These are phyloP conservation scores for Brettanomyces anomalus DNA, from an alignment of 805 yeast genomes.

Conservation along the genomic window DNA sequence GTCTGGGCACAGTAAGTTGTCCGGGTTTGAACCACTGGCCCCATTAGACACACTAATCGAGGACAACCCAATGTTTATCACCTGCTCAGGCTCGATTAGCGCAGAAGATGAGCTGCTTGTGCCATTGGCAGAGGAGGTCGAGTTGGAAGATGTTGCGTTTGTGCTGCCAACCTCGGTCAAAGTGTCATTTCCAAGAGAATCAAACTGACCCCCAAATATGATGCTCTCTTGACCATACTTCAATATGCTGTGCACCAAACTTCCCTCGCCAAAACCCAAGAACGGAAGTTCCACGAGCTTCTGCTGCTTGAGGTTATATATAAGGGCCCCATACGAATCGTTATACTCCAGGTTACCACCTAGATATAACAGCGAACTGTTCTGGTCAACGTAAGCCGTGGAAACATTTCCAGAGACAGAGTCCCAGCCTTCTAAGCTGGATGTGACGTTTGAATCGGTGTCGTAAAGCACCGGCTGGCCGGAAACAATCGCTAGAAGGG, in stretches of 20 bases:
- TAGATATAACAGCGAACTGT: slow-evolving; percentile 46
- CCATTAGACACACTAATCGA: slow-evolving; percentile 40
- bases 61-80: slow-evolving; percentile 51
- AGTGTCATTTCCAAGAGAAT: slow-evolving; percentile 43
- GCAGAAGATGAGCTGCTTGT: slow-evolving; percentile 21
- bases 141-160: slow-evolving; percentile 5
- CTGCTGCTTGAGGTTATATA: slow-evolving; percentile 44
- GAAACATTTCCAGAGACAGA: slow-evolving; percentile 31
- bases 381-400: slow-evolving; percentile 39
- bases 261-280: slow-evolving; percentile 60
- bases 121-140: slow-evolving; percentile 25
- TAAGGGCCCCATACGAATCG: slow-evolving; percentile 47
- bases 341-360: slow-evolving; percentile 68
- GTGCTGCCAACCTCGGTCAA: not conserved
- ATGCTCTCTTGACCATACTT: slow-evolving; percentile 40
- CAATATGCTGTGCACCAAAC: slow-evolving; percentile 55
- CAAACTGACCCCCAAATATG: slow-evolving; percentile 74
- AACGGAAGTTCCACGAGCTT: slow-evolving; percentile 48
- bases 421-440: slow-evolving; percentile 16
- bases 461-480: slow-evolving; percentile 19
- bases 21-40: slow-evolving; percentile 22
- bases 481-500: slow-evolving; percentile 13
- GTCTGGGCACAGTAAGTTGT: slow-evolving; percentile 51
- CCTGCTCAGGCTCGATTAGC: slow-evolving; percentile 43
- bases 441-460: not conserved